A percentile compares a stretch with the other conserved stretches of the same genome.
Evolutionary conservation across 2,329 filamentous ascomycete genomes (phyloP).

Genomic region (Atkinsonella texensis): DNA sequence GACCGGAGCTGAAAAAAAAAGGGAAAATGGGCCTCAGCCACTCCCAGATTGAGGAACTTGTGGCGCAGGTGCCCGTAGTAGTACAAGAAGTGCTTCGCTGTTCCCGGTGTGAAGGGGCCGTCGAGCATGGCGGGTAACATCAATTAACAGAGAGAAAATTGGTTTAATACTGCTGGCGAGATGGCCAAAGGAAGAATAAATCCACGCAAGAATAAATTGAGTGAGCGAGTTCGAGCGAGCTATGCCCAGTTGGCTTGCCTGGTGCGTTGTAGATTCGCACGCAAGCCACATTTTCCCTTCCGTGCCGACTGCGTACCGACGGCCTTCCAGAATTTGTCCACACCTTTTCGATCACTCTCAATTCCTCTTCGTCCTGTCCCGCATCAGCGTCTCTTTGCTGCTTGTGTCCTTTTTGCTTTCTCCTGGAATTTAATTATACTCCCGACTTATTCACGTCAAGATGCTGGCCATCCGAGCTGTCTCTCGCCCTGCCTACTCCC

Average conservation of each 20-base stretch:
- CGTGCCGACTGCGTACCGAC: conserved; percentile 8
- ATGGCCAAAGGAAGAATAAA: too few relatives aligned
- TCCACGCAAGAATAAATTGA: not conserved
- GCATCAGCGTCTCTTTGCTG: conserved; percentile 12
- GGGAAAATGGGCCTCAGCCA: conserved; percentile 9
- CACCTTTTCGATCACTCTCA: conserved; percentile 4
- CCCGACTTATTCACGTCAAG: conserved; percentile 22
- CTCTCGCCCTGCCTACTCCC: conserved; percentile 55
- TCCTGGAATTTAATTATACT: conserved; percentile 11
- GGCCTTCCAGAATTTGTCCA: conserved; percentile 11
- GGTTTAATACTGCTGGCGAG: too few relatives aligned
- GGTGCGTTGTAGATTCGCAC: not conserved
- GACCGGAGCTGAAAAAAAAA: conserved; percentile 10
- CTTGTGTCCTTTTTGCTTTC: conserved; percentile 11
- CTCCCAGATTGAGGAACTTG: not conserved
- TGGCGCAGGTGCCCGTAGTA: conserved; percentile 9
- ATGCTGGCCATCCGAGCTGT: conserved; percentile 80
- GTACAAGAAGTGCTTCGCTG: not conserved
- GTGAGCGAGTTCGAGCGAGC: too few relatives aligned
- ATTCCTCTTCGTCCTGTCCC: conserved; percentile 8
- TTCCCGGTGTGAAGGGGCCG: not conserved
- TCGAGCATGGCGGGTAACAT: not conserved
- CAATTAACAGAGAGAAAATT: not conserved
- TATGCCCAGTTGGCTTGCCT: too few relatives aligned
- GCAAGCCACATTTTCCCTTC: conserved; percentile 5